Evolutionary conservation across 2,329 filamentous ascomycete genomes (phyloP).

Genomic region (Neopestalotiopsis sp.): DNA sequence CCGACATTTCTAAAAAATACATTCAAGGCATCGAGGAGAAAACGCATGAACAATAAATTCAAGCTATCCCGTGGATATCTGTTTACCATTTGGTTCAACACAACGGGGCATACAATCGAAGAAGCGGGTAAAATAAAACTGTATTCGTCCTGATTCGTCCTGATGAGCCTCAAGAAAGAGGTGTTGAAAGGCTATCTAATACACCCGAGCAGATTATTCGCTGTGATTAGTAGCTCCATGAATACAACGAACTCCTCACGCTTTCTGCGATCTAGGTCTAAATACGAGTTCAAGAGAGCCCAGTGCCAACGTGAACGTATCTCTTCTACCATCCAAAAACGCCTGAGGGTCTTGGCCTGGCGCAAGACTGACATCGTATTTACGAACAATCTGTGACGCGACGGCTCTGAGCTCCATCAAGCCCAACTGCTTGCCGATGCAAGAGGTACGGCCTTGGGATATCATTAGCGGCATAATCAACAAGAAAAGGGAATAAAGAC

Average conservation of each 20-base stretch:
- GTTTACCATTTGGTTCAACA: not conserved
- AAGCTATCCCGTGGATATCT: no score
- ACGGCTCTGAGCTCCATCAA: slow-evolving; percentile 34
- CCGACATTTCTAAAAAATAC: no score
- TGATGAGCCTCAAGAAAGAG: not conserved
- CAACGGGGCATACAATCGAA: not conserved
- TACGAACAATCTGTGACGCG: slow-evolving; percentile 11
- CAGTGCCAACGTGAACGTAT: slow-evolving; percentile 11
- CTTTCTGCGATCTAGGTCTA: not conserved
- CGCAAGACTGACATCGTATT: slow-evolving; percentile 17
- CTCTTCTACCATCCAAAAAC: slow-evolving; percentile 6
- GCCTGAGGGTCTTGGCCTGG: slow-evolving; percentile 7
- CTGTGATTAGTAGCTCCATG: not conserved
- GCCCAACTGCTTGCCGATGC: slow-evolving; percentile 41
- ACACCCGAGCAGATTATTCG: not conserved
- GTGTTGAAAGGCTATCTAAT: not conserved
- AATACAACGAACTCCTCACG: not conserved
- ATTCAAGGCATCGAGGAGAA: no score
- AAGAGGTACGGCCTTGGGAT: slow-evolving; percentile 31
- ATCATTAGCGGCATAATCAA: not conserved
- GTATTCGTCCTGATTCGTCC: not conserved
- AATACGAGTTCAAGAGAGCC: slow-evolving; percentile 12
- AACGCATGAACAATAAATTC: no score
- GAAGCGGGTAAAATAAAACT: not conserved
- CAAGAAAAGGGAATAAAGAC: not conserved